These are phyloP conservation scores for Cucurbita pepo DNA, from an alignment of 306 rosid species.

Conservation along the genomic window DNA sequence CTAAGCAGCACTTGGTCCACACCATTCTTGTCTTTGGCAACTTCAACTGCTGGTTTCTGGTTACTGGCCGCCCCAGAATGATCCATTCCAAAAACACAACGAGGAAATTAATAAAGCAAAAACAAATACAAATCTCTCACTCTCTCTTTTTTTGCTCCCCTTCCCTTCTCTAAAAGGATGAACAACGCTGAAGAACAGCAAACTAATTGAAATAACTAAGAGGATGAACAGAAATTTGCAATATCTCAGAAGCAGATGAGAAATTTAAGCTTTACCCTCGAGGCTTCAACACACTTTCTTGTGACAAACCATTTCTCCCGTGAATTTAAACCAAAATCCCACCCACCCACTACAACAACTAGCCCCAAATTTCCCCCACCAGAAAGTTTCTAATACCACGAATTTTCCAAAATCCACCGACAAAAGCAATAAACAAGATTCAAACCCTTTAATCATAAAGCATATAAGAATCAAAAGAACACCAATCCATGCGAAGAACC, in stretches of 20 bases:
- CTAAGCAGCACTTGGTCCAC: conserved; percentile 37
- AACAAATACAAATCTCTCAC: conserved; percentile 9
- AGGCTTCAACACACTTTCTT: conserved; percentile 8
- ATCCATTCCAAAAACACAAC: conserved; percentile 26
- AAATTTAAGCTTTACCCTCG: conserved; percentile 15
- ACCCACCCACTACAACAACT: conserved; percentile 16
- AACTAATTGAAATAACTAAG: conserved; percentile 7
- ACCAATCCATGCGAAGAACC: background rate
- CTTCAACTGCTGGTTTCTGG: conserved; percentile 24
- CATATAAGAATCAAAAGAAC: background rate
- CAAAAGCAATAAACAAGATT: background rate
- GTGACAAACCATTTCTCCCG: conserved; percentile 31
- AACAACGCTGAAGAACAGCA: background rate
- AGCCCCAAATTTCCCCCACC: background rate
- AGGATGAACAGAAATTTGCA: background rate
- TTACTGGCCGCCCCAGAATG: conserved; percentile 23
- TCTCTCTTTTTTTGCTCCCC: conserved; percentile 1
- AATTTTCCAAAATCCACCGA: conserved; percentile 3
- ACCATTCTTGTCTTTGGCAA: conserved; percentile 45
- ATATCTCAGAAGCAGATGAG: conserved; percentile 18
- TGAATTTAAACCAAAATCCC: conserved; percentile 29
- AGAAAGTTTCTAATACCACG: background rate
- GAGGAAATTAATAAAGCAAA: conserved; percentile 13
- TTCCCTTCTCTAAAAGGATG: conserved; percentile 1
- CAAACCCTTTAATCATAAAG: background rate